Conservation (phyloP, 352 stramenopile species). For the Globisporangium sylvaticum region DNA sequence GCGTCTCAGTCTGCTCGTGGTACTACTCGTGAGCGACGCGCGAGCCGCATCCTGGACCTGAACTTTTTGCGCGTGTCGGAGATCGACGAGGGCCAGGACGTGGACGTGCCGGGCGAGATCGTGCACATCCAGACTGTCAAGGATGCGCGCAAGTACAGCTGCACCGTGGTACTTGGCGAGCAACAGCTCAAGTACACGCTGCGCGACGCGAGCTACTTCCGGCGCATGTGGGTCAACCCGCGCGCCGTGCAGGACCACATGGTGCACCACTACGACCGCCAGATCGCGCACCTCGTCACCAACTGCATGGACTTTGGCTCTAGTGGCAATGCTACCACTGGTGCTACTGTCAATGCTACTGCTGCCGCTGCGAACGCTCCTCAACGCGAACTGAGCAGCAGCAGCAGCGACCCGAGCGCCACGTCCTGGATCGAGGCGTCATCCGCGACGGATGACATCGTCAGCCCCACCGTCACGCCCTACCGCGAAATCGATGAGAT, state of each 20-base stretch:
- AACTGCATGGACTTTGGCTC: slow-evolving; percentile 48
- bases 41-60: slow-evolving; percentile 22
- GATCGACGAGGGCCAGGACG: slow-evolving; percentile 44
- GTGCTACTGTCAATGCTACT: neutral
- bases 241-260: slow-evolving; percentile 70
- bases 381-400: slow-evolving; percentile 9
- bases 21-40: neutral
- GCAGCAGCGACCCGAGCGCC: slow-evolving; percentile 19
- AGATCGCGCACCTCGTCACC: slow-evolving; percentile 51
- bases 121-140: slow-evolving; percentile 63
- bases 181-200: slow-evolving; percentile 71
- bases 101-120: slow-evolving; percentile 70
- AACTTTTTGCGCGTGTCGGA: slow-evolving; percentile 32
- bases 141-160: slow-evolving; percentile 52
- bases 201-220: slow-evolving; percentile 63
- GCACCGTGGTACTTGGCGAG: slow-evolving; percentile 58
- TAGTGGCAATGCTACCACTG: neutral
- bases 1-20: neutral
- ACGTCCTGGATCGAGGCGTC: slow-evolving; percentile 30
- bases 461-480: slow-evolving; percentile 17
- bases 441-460: slow-evolving; percentile 7
- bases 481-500: slow-evolving; percentile 37
- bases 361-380: neutral
- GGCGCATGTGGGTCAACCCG: slow-evolving; percentile 58
- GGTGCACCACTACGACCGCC: slow-evolving; percentile 81